A percentile compares a stretch with the other conserved stretches of the same genome.
Conservation (phyloP, 441 rosid genomes). For the Manihot esculenta region DNA sequence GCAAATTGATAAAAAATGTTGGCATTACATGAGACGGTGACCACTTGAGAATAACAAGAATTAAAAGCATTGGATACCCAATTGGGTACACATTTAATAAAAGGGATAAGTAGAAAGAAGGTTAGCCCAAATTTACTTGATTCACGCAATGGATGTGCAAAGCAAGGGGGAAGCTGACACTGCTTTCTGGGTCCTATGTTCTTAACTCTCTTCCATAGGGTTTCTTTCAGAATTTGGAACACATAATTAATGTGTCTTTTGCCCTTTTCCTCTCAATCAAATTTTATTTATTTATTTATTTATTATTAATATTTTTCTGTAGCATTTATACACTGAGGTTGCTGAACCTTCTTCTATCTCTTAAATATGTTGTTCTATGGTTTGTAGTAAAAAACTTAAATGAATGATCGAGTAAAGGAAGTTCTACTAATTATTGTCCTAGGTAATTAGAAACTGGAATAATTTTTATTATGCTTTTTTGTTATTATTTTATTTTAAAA, state of each 20-base stretch:
- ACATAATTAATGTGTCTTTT: constrained; percentile 4
- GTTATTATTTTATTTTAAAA: too few species aligned
- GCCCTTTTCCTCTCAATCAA: too few species aligned
- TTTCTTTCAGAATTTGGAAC: constrained; percentile 7
- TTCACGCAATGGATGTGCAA: constrained; percentile 66
- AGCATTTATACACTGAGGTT: neutral
- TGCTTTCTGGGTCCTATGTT: constrained; percentile 36
- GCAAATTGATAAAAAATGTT: constrained; percentile 25
- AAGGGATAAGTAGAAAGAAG: constrained; percentile 16
- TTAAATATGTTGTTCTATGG: neutral
- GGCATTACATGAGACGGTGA: constrained; percentile 47
- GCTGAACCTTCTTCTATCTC: constrained; percentile 11
- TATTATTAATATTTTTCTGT: too few species aligned
- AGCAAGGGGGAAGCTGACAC: constrained; percentile 26
- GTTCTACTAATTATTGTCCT: too few species aligned
- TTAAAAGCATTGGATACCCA: constrained; percentile 57
- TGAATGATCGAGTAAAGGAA: neutral
- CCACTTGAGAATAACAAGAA: constrained; percentile 22
- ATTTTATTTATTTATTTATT: too few species aligned
- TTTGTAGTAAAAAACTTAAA: neutral
- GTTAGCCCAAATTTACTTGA: constrained; percentile 42
- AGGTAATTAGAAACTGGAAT: too few species aligned
- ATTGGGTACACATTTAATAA: constrained; percentile 25
- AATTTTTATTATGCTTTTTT: too few species aligned
- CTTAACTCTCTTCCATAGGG: neutral